phyloP scores from a whole-genome alignment of 352 stramenopile genomes.

The Phytophthora agathidicida region DNA sequence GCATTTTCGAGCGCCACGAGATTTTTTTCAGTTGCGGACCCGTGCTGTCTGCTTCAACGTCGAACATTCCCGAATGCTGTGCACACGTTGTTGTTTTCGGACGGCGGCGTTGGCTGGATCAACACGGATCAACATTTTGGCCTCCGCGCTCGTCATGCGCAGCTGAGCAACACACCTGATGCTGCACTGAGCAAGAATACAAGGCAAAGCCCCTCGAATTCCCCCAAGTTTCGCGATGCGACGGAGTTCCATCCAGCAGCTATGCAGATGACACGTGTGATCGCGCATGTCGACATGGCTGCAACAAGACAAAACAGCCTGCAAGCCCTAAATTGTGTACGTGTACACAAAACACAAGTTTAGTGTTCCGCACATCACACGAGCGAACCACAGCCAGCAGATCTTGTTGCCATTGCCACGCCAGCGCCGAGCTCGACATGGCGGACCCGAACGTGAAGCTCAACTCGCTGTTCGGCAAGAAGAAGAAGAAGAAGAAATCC shows the following conservation, averaged over 20 bases:
- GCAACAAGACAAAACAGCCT: too few species aligned
- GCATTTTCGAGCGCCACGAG: conserved; percentile 23
- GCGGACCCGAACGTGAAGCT: conserved; percentile 71
- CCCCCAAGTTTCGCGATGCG: too few species aligned
- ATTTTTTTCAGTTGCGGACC: conserved; percentile 27
- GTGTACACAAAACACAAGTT: too few species aligned
- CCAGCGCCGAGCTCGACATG: conserved; percentile 18
- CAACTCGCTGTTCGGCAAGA: conserved; percentile 87
- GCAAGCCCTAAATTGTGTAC: too few species aligned
- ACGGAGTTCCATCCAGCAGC: too few species aligned
- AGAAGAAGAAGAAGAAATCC: conserved; percentile 88
- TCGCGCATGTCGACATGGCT: not conserved
- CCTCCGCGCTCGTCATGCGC: not conserved
- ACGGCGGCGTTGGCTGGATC: too few species aligned
- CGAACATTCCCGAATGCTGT: conserved; percentile 30
- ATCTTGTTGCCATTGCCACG: conserved; percentile 12
- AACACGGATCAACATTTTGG: too few species aligned
- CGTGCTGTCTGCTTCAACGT: conserved; percentile 21
- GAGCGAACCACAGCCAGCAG: conserved; percentile 20
- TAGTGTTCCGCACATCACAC: conserved; percentile 1
- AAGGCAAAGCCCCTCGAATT: too few species aligned
- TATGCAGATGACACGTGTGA: too few species aligned
- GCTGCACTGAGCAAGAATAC: too few species aligned
- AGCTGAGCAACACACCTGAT: conserved; percentile 8
- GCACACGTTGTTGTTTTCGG: not conserved